Base-by-base conservation (phyloP, 208 protist species). In the Acanthamoeba quina region DNA sequence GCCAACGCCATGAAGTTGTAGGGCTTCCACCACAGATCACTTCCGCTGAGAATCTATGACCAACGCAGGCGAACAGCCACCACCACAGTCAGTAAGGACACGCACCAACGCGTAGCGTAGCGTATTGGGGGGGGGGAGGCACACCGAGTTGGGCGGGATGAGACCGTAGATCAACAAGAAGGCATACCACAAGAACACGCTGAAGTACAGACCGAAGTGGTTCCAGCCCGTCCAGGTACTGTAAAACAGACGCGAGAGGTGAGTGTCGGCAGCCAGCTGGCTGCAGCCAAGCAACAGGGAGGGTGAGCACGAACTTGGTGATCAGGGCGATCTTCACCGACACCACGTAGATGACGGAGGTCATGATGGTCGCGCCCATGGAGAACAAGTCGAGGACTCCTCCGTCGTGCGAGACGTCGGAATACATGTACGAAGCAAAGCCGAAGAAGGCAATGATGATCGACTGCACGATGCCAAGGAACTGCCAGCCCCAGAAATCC, bases 401-500 rank as follows among this genome's bases (percentile, higher is more conserved):
- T 49, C 85, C 85, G 60, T 91, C 62, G 58, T 66, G 41, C 5
- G 60, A 66, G 4, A 91, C 85, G 34, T 91, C 31, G 31, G 60
- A 66, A 6, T 91, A 5, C 58, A 47, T 56, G 85, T 74, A 91
- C 58, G 85, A 74, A 26, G 47, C 29, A n/a, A 91, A 58, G 52
- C 85, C 85, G 26, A 91, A 91, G 85, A 91, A 91, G 41, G 85
- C 62, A 52, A 91, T 91, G 31, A 91, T 44, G 26, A 91, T 29
- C 37, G 85, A 91, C 60, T 91, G 85, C 54, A 91, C 3, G n/a
- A 91, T 91, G 60, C 85, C 85, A 7, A 91, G 34, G 60, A 91
- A 91, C 60, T 91, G 85, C 85, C 85, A 91, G 19, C 85, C 85
- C 85, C 85, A 91, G 62, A 74, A 91, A 34, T 91, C 62, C 4